Evolutionary conservation across 1,139 yeast species (phyloP).

Genomic region (Protomyces gravidus): DNA sequence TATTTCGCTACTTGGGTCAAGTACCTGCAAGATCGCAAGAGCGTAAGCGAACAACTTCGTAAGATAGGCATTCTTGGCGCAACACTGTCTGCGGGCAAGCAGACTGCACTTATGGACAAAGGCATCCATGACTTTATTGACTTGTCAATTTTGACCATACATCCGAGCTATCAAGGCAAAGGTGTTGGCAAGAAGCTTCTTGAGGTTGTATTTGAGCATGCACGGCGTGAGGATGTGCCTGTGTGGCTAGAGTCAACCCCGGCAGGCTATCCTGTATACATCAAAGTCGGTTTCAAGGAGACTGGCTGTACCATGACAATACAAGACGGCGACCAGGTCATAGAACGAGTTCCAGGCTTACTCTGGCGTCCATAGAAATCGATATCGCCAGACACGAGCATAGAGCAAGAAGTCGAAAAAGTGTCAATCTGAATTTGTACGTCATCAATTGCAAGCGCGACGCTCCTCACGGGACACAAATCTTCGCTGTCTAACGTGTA

Average conservation of each 20-base stretch:
- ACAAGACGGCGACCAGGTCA: not conserved
- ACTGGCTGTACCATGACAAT: constrained; percentile 1
- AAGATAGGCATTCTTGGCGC: not conserved
- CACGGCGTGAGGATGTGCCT: constrained; percentile 4
- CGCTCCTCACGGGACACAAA: too few species aligned
- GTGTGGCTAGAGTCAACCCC: constrained; percentile 10
- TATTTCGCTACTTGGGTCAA: not conserved
- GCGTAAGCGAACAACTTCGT: not conserved
- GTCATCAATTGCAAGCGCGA: too few species aligned
- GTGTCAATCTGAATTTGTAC: too few species aligned
- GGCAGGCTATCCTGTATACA: constrained; percentile 13
- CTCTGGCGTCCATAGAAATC: not conserved
- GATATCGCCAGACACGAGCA: too few species aligned
- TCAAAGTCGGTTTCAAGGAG: constrained; percentile 10
- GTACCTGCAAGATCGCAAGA: not conserved
- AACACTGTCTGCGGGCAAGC: not conserved
- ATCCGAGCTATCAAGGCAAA: not conserved
- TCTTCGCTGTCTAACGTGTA: too few species aligned
- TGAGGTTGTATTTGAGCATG: not conserved
- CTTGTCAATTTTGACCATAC: not conserved
- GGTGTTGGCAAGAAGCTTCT: constrained; percentile 11
- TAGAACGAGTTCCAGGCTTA: not conserved
- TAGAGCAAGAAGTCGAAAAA: too few species aligned
- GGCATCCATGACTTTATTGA: not conserved
- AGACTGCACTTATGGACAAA: not conserved